Conservation (phyloP, 2,329 filamentous ascomycete genomes). For the Coniosporium tulheliwenetii region DNA sequence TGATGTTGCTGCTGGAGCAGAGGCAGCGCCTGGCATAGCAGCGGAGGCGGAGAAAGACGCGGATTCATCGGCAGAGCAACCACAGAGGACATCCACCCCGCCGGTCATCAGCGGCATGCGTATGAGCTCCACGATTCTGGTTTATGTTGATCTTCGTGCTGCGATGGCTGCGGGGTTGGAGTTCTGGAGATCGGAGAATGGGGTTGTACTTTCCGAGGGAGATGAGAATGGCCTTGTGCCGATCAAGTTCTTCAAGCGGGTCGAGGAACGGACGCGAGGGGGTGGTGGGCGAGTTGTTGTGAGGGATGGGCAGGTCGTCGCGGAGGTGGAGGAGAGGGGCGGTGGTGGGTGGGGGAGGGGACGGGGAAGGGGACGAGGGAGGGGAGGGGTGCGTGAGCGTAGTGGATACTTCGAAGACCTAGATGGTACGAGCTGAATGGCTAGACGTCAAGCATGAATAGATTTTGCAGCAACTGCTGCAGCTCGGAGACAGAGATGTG, state of each 20-base stretch:
- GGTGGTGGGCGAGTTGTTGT: conserved; percentile 49
- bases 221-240: conserved; percentile 38
- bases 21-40: conserved; percentile 8
- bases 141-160: conserved; percentile 58
- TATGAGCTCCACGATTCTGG: conserved; percentile 40
- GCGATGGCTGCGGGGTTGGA: conserved; percentile 46
- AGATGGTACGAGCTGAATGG: background rate
- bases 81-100: conserved; percentile 1
- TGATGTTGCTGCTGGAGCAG: conserved; percentile 5
- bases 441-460: too few species aligned
- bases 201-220: conserved; percentile 47
- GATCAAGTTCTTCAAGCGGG: conserved; percentile 53
- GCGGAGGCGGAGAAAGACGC: background rate
- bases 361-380: conserved; percentile 14
- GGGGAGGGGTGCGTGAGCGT: conserved; percentile 5
- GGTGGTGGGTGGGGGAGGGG: conserved; percentile 20
- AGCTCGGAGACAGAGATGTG: background rate
- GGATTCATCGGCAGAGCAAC: too few species aligned
- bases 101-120: conserved; percentile 69
- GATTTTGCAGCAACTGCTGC: background rate
- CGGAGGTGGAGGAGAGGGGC: conserved; percentile 29
- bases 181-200: conserved; percentile 72
- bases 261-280: conserved; percentile 40
- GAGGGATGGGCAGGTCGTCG: conserved; percentile 50
- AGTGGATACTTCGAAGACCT: background rate